These are phyloP conservation scores for Solanum aculeatissimum DNA, from an alignment of 305 asterid genomes.

Conservation along the genomic window DNA sequence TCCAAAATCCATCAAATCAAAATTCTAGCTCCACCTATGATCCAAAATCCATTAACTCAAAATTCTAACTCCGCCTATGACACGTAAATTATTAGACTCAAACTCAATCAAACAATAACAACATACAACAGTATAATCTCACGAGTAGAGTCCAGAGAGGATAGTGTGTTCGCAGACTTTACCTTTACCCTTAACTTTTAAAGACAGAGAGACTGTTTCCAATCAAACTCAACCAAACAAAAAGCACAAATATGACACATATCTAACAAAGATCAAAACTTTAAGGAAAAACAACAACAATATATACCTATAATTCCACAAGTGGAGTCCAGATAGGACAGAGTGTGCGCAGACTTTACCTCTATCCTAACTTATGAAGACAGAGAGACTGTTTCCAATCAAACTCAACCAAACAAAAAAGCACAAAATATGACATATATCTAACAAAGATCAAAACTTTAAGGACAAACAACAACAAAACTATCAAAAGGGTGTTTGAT, in stretches of 20 bases:
- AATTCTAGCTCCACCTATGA: too few relatives aligned
- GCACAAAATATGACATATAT: background rate
- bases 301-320: background rate
- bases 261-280: background rate
- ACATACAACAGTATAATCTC: background rate
- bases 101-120: background rate
- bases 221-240: background rate
- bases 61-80: background rate
- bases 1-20: too few relatives aligned
- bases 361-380: accelerated
- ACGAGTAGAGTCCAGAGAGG: background rate
- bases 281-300: background rate
- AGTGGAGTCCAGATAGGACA: background rate
- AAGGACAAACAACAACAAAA: background rate
- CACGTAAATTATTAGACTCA: background rate
- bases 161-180: too few relatives aligned
- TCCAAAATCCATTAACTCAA: too few relatives aligned
- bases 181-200: accelerated
- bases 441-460: background rate
- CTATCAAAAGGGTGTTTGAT: background rate
- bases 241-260: background rate
- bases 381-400: background rate
- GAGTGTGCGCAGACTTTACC: too few relatives aligned
- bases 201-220: background rate
- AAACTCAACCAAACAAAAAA: background rate